Base-by-base conservation (phyloP, 139 green algal genomes). In the Tetradesmus lagerheimii region DNA sequence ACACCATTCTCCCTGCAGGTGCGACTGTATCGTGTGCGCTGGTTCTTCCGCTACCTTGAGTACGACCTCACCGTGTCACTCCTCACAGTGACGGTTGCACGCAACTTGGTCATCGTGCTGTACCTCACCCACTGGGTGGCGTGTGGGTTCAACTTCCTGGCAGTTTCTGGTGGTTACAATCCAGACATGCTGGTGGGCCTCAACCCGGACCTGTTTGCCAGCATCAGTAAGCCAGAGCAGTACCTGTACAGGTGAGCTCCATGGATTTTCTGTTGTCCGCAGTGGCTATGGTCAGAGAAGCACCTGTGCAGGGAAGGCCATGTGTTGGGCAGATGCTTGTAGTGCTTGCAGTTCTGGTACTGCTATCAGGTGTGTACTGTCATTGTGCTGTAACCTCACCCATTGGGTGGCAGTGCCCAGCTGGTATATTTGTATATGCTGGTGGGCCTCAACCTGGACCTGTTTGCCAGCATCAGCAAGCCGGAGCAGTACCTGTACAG, bases 61-160 rank as follows among this genome's bases (percentile, higher is more conserved):
- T 93, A 92, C 81, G 93, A 93, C 86, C 76, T 92, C 0, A 92
- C 77, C 18, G 66, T 94, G 23, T 80, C 35, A 6, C 89, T 95
- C 39, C 91, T 95, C 27, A 83, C 74, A 38, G 89, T 94, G n/a
- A 95, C 93, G 1, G 85, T 95, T 23, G 64, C 91, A 0, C 85
- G 93, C n/a, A 95, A 95, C 90, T 45, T 91, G 50, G 66, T 88
- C 23, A 91, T 91, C 31, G 80, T 93, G 74, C 82, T 91, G 34
- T 93, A 92, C 78, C 50, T 87, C 8, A 83, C 64, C 0, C 93
- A 95, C 84, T 92, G 90, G 90, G 75, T 91, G 15, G 93, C 93
- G 0, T 95, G 93, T 85, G 89, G 81, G 18, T 95, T 95, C 87
- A 92, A 93, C 62, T 92, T 87, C 74, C 88, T 91, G 43, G 91